Conservation (phyloP, 805 yeast genomes). For the Ogataea neopini region DNA sequence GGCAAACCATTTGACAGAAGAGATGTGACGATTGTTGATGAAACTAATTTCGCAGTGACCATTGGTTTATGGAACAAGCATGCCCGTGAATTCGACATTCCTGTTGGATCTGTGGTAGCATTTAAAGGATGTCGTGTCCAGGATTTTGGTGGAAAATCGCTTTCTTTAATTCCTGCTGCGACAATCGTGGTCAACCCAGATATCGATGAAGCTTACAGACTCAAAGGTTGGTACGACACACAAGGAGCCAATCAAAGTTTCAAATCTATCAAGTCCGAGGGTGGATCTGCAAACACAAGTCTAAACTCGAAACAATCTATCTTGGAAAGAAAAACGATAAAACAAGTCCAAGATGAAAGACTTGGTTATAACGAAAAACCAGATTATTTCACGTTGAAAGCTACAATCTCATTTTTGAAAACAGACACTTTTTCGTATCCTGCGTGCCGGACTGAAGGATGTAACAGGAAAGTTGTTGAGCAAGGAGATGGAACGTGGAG, state of each 20-base stretch:
- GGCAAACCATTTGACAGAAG: slow-evolving; percentile 93
- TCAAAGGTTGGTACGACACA: slow-evolving; percentile 94
- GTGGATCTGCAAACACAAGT: slow-evolving; percentile 34
- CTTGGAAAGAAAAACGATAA: slow-evolving; percentile 63
- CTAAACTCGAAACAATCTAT: slow-evolving; percentile 43
- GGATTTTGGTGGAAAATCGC: slow-evolving; percentile 84
- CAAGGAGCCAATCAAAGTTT: slow-evolving; percentile 67
- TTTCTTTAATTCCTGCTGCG: slow-evolving; percentile 80
- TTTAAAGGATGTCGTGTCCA: slow-evolving; percentile 86
- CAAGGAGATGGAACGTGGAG: slow-evolving; percentile 79
- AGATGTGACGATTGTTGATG: slow-evolving; percentile 84
- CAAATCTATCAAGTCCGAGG: slow-evolving; percentile 59
- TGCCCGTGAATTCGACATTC: slow-evolving; percentile 74
- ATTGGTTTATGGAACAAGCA: slow-evolving; percentile 90
- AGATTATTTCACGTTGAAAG: slow-evolving; percentile 76
- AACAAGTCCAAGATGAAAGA: slow-evolving; percentile 62
- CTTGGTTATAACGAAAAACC: slow-evolving; percentile 76
- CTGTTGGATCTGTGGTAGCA: slow-evolving; percentile 84
- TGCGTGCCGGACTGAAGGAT: slow-evolving; percentile 75
- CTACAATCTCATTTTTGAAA: slow-evolving; percentile 67
- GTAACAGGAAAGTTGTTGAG: slow-evolving; percentile 83
- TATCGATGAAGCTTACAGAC: slow-evolving; percentile 77
- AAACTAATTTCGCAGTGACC: slow-evolving; percentile 68
- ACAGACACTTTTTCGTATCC: slow-evolving; percentile 85
- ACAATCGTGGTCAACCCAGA: slow-evolving; percentile 82